A percentile compares a stretch with the other conserved stretches of the same genome.
Evolutionary conservation across 768 basidiomycete genomes (phyloP).

Genomic region (Serendipita vermifera): DNA sequence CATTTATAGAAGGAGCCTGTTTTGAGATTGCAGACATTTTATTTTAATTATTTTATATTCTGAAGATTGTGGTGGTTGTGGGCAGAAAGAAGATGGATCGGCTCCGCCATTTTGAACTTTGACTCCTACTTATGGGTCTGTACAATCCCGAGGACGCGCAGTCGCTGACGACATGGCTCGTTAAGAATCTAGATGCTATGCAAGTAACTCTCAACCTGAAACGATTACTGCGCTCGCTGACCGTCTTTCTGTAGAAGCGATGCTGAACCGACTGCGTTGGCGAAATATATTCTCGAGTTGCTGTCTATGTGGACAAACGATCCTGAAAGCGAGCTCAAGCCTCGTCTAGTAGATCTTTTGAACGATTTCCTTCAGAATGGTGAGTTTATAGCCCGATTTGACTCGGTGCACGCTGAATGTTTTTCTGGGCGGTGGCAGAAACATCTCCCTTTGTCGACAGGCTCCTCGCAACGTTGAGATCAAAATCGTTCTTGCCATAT

Average conservation of each 20-base stretch:
- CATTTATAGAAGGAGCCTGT: not conserved
- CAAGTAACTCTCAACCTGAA: not conserved
- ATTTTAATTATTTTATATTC: no score
- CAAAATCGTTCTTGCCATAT: slow-evolving; percentile 77
- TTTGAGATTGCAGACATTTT: not conserved
- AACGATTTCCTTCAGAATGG: slow-evolving; percentile 92
- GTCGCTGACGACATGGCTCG: not conserved
- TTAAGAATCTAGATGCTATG: not conserved
- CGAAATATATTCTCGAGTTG: slow-evolving; percentile 88
- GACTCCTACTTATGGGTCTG: not conserved
- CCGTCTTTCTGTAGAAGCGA: slow-evolving; percentile 54
- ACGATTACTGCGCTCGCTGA: not conserved
- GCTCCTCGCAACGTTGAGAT: slow-evolving; percentile 71
- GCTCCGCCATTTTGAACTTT: no score
- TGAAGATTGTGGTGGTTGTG: no score
- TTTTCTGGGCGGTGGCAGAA: slow-evolving; percentile 35
- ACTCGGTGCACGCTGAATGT: not conserved
- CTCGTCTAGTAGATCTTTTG: slow-evolving; percentile 61
- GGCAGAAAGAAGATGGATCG: no score
- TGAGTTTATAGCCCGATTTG: slow-evolving; percentile 22
- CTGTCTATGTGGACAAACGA: slow-evolving; percentile 65
- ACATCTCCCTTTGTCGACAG: slow-evolving; percentile 60
- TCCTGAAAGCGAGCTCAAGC: slow-evolving; percentile 66
- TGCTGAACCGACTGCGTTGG: slow-evolving; percentile 85
- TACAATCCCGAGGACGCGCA: not conserved